Percentiles rank a stretch among this genome's conserved stretches.
These are phyloP conservation scores for Clavariopsis aquatica DNA, from an alignment of 495 filamentous ascomycete genomes.

Conservation along the genomic window DNA sequence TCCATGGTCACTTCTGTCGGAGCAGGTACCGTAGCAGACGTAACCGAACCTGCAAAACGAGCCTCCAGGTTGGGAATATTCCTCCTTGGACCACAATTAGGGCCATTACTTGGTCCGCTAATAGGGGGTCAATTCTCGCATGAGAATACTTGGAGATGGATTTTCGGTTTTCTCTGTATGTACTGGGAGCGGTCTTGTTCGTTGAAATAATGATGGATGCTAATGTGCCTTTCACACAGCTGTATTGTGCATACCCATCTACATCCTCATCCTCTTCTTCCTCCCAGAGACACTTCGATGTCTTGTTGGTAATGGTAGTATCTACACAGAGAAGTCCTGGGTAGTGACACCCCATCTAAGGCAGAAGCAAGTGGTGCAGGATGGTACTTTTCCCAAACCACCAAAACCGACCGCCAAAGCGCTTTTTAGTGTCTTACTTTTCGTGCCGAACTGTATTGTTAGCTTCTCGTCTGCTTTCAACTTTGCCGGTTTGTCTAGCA, in stretches of 20 bases:
- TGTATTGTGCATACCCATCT: slow-evolving; percentile 34
- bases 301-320: slow-evolving; percentile 40
- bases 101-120: slow-evolving; percentile 43
- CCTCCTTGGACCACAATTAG: slow-evolving; percentile 43
- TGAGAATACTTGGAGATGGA: slow-evolving; percentile 41
- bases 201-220: not conserved
- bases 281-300: slow-evolving; percentile 44
- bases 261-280: slow-evolving; percentile 39
- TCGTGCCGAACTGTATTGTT: slow-evolving; percentile 20
- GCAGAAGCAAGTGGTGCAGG: slow-evolving; percentile 24
- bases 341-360: slow-evolving; percentile 19
- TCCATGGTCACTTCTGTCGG: slow-evolving; percentile 40
- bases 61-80: slow-evolving; percentile 39
- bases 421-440: slow-evolving; percentile 31
- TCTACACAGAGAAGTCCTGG: slow-evolving; percentile 24
- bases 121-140: slow-evolving; percentile 43
- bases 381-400: slow-evolving; percentile 27
- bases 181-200: not conserved
- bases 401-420: slow-evolving; percentile 38
- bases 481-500: slow-evolving; percentile 39
- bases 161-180: slow-evolving; percentile 44
- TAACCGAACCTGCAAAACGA: slow-evolving; percentile 38
- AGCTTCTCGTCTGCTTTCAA: slow-evolving; percentile 35
- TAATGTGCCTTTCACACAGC: slow-evolving; percentile 24
- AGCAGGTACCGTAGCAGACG: slow-evolving; percentile 44